Evolutionary conservation across 1,284 basidiomycete species (phyloP), one percentile per base, ranked within the genome.

Genomic region (Fomitopsis schrenkii): DNA sequence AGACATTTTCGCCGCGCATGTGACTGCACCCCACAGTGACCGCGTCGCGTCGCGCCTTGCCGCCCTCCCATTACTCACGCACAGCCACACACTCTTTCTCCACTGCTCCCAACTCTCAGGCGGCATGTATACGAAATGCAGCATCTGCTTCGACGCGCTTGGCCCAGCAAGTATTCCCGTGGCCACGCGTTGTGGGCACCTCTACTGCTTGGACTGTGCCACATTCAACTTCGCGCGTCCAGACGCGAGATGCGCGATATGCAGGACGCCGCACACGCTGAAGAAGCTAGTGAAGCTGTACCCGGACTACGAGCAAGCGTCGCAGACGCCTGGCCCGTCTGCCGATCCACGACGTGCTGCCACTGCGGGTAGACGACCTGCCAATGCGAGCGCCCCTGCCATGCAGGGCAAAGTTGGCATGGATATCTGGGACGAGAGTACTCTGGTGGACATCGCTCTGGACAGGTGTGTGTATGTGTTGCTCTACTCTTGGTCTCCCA

Each of bases 161-260:
- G 53, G 17, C 17, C 61, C 60, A 7, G 50, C 45, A 1, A 42
- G 53, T 1, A 58, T 26, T 2, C 69, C 69, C 1, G 66, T 70
- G 59, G 59, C 68, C 26, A 70, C 71, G 17, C 58, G 56, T 12
- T 74, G 72, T 42, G 71, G 71, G 28, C 71, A 74, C 57, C 65
- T 72, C 55, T 74, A 71, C 59, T 74, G 72, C 53, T 36, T 67
- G 3, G 69, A 70, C 40, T 72, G 71, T 52, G 68, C 71, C 19
- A 68, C 69, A 0, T 72, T 68, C 59, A 66, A 67, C 56, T 72
- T 74, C 60, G 57, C 57, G 22, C 57, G 55, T 19, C 36, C 46
- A 28, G 62, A 66, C 46, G 59, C 63, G 2, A 64, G 63, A 53
- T 74, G 72, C 58, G 65, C 67, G 12, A 61, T 69, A 5, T 72